Base-by-base conservation (phyloP, 768 basidiomycete genomes). In the Scleroderma citrinum region DNA sequence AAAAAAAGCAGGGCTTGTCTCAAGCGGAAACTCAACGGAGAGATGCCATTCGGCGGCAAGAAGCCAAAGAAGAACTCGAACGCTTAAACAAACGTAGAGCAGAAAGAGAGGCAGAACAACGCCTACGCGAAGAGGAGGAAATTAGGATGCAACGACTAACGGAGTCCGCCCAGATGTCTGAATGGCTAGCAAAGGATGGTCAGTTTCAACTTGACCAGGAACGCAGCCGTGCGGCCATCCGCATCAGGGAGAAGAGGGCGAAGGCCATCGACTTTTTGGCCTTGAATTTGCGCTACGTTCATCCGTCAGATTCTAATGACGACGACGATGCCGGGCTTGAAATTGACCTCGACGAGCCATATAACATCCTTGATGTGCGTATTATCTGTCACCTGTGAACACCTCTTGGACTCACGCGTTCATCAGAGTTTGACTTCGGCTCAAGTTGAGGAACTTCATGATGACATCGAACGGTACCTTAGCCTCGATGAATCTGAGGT, bases 221-320 rank as follows among this genome's bases (percentile, higher is more conserved):
- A 58, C 78, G 89, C 50, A 74, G 77, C 56, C 78, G 96, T 55
- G 96, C 96, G 20, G 83, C 89, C 46, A 98, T 99, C 60, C 81
- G 96, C 45, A 85, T 98, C 60, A 85, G 89, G 63, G 96, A 98
- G 70, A 93, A 94, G 68, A 74, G 96, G 46, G 96, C 96, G 2
- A 98, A 98, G 63, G 96, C 96, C n/a, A 85, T 99, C 57, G 96
- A 99, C 65, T 98, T 95, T 69, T 70, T 99, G 54, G 92, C 94
- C 40, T 80, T 99, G 60, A 99, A 99, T 65, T 77, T 99, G 52
- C 85, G 91, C 53, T 98, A 97, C 68, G 88, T 92, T 26, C 83
- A 86, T 60, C 83, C 81, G 19, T 74, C 78, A 23, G 78, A 84
- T 29, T 78, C 83, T n/a, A 83, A 87, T 3, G 82, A 81, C 7